These are phyloP conservation scores for Acacia melanoxylon DNA, from an alignment of 306 rosid species.

Conservation along the genomic window DNA sequence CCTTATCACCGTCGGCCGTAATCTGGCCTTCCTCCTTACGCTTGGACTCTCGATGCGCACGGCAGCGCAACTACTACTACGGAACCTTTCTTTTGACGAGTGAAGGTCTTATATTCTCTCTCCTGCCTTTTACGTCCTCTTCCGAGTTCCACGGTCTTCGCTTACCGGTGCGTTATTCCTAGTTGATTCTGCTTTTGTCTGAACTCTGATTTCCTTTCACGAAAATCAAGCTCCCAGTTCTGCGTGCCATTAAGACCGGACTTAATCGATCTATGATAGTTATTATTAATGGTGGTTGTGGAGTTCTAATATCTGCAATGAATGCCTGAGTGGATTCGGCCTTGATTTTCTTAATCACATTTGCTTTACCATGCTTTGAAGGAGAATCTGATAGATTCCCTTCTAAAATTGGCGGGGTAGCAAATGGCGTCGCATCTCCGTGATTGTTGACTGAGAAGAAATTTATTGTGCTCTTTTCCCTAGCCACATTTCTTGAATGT, in stretches of 20 bases:
- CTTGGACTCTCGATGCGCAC: neutral
- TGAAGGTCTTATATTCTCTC: constrained; percentile 4
- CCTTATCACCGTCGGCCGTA: constrained; percentile 37
- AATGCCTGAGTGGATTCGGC: constrained; percentile 3
- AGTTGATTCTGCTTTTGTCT: constrained; percentile 29
- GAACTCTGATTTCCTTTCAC: constrained; percentile 26
- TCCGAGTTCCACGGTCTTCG: neutral
- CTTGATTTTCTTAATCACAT: constrained; percentile 2
- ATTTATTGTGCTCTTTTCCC: neutral
- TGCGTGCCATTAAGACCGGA: neutral
- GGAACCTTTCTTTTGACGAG: constrained; percentile 29
- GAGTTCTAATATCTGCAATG: neutral
- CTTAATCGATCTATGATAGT: constrained; percentile 33
- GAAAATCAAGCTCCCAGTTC: neutral
- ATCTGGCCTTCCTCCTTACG: neutral
- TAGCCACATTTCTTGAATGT: constrained; percentile 1
- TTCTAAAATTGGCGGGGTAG: constrained; percentile 1
- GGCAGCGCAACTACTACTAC: neutral
- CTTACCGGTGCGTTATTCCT: constrained; percentile 10
- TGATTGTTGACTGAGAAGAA: neutral
- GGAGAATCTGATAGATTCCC: constrained; percentile 26
- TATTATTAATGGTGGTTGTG: neutral
- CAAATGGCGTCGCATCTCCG: neutral
- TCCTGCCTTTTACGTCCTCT: constrained; percentile 30
- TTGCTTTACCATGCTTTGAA: constrained; percentile 19